These are phyloP conservation scores for Chalaropsis ovoidea DNA, from an alignment of 2,329 filamentous ascomycete species.

Conservation along the genomic window DNA sequence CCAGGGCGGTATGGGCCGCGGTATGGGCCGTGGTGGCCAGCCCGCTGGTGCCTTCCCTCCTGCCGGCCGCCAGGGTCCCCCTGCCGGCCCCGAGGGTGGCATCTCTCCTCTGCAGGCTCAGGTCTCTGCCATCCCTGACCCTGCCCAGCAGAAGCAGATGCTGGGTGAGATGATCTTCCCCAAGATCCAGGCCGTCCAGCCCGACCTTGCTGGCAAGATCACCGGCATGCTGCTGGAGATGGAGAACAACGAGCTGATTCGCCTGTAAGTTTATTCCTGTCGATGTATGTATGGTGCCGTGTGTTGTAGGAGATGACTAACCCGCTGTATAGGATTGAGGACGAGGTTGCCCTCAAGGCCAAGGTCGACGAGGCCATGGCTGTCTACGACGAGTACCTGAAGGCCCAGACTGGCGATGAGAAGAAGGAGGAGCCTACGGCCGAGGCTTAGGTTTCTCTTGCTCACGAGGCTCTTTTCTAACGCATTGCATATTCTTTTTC, in stretches of 20 bases:
- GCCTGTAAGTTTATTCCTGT: constrained; percentile 63
- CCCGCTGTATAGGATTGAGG: constrained; percentile 60
- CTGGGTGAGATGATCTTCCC: constrained; percentile 96
- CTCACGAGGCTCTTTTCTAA: constrained; percentile 27
- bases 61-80: constrained; percentile 36
- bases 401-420: constrained; percentile 56
- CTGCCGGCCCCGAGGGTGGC: constrained; percentile 16
- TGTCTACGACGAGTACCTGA: constrained; percentile 98
- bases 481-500: constrained; percentile 15
- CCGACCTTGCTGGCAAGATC: constrained; percentile 95
- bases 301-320: constrained; percentile 26
- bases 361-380: constrained; percentile 97
- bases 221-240: constrained; percentile 99
- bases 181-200: constrained; percentile 92
- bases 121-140: constrained; percentile 45
- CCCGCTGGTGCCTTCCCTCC: constrained; percentile 38
- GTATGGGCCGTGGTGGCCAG: constrained; percentile 37
- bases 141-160: constrained; percentile 93
- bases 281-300: not conserved
- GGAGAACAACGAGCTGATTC: constrained; percentile 90
- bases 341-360: constrained; percentile 75
- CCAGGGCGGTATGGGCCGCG: constrained; percentile 42
- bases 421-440: constrained; percentile 39
- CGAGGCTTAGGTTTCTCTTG: constrained; percentile 34
- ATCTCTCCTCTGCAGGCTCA: constrained; percentile 44